Evolutionary conservation across 2,329 filamentous ascomycete species (phyloP), one percentile per base, ranked within the genome.

Genomic region (Daldinia sp.): DNA sequence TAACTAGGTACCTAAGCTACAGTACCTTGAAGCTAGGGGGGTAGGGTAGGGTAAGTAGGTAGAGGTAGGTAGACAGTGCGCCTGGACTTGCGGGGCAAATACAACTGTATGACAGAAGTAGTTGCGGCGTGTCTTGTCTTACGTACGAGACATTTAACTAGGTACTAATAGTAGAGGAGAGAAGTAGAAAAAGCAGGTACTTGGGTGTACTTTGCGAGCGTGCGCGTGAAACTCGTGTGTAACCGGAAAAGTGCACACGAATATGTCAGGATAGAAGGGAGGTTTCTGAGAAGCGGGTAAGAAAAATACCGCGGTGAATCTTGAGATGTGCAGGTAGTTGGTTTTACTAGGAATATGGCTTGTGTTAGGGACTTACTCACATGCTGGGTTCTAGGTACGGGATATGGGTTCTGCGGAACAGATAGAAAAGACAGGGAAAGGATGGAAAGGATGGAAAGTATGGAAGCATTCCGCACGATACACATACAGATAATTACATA

Each of bases 191-290:
- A n/a, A n/a, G n/a, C n/a, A n/a, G 10, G 27, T 64, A 64, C 57
- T 61, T 61, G 4, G 9, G 57, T 58, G 57, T 61, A 58, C 54
- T 54, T 64, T 23, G 21, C 21, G 21, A n/a, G n/a, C 21, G 27
- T 48, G 17, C 32, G 45, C 10, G 19, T 21, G 4, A 39, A 29
- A 27, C n/a, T 13, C 7, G 37, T 54, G 49, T 52, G 27, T 45
- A 27, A n/a, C 47, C 34, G 19, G 58, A 21, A 43, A 17, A 17
- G n/a, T n/a, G n/a, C n/a, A n/a, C n/a, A n/a, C n/a, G n/a, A n/a
- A n/a, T n/a, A n/a, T n/a, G n/a, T n/a, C n/a, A n/a, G n/a, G n/a
- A n/a, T n/a, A n/a, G 21, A 29, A 34, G 27, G 15, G 23, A 51
- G 25, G 34, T 27, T 51, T 15, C 45, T 25, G 37, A 55, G 35